Conservation (phyloP, 2,329 filamentous ascomycete genomes). For the Curvularia lunata region DNA sequence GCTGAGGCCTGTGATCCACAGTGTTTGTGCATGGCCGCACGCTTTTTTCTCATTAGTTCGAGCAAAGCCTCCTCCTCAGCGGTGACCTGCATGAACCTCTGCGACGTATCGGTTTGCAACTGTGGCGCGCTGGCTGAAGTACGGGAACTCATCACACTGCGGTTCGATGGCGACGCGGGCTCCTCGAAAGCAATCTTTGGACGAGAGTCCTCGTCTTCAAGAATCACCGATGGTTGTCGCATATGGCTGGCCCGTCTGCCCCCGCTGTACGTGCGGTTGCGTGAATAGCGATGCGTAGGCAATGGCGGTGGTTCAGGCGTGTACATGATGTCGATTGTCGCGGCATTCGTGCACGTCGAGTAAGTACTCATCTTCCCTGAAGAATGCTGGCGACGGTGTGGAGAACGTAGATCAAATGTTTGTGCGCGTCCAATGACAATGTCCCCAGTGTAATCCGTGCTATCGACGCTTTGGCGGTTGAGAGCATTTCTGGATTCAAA, state of each 20-base stretch:
- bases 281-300: conserved; percentile 26
- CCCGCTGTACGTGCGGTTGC: conserved; percentile 27
- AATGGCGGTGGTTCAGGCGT: conserved; percentile 37
- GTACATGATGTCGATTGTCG: conserved; percentile 51
- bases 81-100: conserved; percentile 56
- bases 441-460: conserved; percentile 41
- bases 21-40: conserved; percentile 54
- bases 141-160: conserved; percentile 39
- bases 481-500: conserved; percentile 18
- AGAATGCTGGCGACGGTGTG: conserved; percentile 33
- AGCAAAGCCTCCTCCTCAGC: conserved; percentile 58
- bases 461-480: conserved; percentile 46
- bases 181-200: conserved; percentile 36
- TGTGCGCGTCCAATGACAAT: conserved; percentile 48
- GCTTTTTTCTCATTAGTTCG: conserved; percentile 58
- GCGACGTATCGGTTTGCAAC: conserved; percentile 34
- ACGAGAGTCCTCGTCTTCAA: conserved; percentile 42
- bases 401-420: conserved; percentile 42
- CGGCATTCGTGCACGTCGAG: conserved; percentile 45
- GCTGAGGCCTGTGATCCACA: conserved; percentile 48
- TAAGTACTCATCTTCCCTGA: conserved; percentile 43
- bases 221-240: conserved; percentile 49
- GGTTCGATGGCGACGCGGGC: conserved; percentile 35
- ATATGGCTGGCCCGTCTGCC: conserved; percentile 40
- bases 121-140: conserved; percentile 47